Percentiles rank a stretch among this genome's conserved stretches.
Conservation (phyloP, 345 rosid species). For the Camelina laxa region DNA sequence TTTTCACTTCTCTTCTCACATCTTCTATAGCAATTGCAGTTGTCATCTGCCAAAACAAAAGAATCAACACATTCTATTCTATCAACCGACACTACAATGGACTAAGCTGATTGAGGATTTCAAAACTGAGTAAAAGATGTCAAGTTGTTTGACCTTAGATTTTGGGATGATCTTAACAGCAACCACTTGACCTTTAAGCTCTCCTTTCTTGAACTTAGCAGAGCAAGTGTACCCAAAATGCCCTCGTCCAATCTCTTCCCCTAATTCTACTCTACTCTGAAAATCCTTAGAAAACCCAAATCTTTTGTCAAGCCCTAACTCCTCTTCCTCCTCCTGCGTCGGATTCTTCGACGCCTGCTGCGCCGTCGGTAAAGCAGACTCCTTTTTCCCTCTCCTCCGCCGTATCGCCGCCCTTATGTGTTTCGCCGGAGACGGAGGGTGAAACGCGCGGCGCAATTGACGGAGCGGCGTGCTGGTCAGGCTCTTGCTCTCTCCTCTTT, state of each 20-base stretch:
- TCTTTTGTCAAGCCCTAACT: slow-evolving; percentile 75
- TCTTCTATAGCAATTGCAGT: slow-evolving; percentile 95
- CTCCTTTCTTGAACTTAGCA: slow-evolving; percentile 90
- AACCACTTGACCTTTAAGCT: slow-evolving; percentile 74
- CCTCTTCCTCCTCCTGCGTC: slow-evolving; percentile 53
- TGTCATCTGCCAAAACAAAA: slow-evolving; percentile 67
- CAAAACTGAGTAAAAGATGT: slow-evolving; percentile 4
- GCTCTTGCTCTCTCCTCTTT: slow-evolving; percentile 39
- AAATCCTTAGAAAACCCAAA: slow-evolving; percentile 88
- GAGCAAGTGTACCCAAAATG: slow-evolving; percentile 97
- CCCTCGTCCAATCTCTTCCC: slow-evolving; percentile 92
- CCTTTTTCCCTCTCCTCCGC: slow-evolving; percentile 48
- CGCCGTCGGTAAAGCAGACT: slow-evolving; percentile 39
- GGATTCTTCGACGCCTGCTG: slow-evolving; percentile 38
- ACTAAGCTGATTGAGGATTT: slow-evolving; percentile 8
- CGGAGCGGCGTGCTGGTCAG: slow-evolving; percentile 66
- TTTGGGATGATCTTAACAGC: slow-evolving; percentile 96
- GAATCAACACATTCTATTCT: slow-evolving; percentile 6
- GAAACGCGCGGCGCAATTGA: slow-evolving; percentile 66
- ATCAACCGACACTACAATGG: background rate
- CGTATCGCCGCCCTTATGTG: slow-evolving; percentile 77
- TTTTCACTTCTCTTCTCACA: slow-evolving; percentile 96
- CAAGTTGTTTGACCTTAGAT: slow-evolving; percentile 59
- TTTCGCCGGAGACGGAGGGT: slow-evolving; percentile 94
- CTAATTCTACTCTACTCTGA: slow-evolving; percentile 66